Evolutionary conservation across 2,329 filamentous ascomycete genomes (phyloP), one percentile per base, ranked within the genome.

Genomic region (Calonectria ilicicola): DNA sequence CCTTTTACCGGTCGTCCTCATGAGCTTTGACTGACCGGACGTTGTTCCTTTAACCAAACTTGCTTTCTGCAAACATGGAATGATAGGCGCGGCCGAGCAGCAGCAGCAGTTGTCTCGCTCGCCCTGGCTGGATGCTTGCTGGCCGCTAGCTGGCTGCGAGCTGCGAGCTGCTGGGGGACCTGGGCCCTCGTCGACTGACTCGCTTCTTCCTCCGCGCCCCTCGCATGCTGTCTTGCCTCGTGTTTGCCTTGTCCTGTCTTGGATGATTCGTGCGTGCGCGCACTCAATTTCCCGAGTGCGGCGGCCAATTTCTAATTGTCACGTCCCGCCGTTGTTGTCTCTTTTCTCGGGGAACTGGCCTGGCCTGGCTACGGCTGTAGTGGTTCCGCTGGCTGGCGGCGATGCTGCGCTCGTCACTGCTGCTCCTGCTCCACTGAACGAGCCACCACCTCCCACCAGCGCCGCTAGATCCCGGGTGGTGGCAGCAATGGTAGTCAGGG

Each of bases 321-420:
- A 47, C n/a, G 6, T 32, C 23, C 26, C 27, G 38, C 9, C 5
- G 44, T 35, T 72, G 69, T 73, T 72, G 40, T 74, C 62, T 70
- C 58, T 73, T 60, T 47, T 72, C 65, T 71, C 53, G 15, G 40
- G n/a, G n/a, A n/a, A n/a, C 51, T 56, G 19, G 27, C 49, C n/a
- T 19, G 32, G 27, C 27, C 27, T 19, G 17, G 27, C 19, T 17
- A 17, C 5, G 47, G n/a, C 49, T 14, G 19, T 38, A n/a, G n/a
- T n/a, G n/a, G n/a, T n/a, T n/a, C n/a, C n/a, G 51, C 51, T 47
- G n/a, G 51, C 51, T 47, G n/a, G n/a, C 44, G 44, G 44, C 21
- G 44, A 35, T 35, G 32, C 32, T 47, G 44, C 44, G 44, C 10
- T n/a, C 19, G n/a, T 19, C 21, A 21, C 44, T n/a, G 44, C 44